A percentile compares a stretch with the other conserved stretches of the same genome.
These are phyloP conservation scores for Boletus holoroseus DNA, from an alignment of 1,284 basidiomycete genomes.

Conservation along the genomic window DNA sequence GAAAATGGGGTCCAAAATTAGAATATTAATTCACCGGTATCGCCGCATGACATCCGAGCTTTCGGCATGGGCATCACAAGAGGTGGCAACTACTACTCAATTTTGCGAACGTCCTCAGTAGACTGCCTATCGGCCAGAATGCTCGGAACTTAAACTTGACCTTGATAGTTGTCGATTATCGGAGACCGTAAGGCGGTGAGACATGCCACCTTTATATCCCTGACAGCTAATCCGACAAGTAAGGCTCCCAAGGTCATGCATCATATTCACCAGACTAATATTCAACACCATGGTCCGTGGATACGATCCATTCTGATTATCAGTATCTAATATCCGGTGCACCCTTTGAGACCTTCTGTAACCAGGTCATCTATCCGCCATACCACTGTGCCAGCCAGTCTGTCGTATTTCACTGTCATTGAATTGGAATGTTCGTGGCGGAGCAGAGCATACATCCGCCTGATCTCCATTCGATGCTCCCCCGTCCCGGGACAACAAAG, in stretches of 20 bases:
- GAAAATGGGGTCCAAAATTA: neutral
- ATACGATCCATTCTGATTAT: neutral
- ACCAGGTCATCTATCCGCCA: neutral
- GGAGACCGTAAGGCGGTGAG: no score
- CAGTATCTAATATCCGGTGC: neutral
- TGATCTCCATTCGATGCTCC: neutral
- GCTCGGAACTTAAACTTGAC: neutral
- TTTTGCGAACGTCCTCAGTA: neutral
- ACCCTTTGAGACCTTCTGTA: neutral
- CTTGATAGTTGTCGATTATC: neutral
- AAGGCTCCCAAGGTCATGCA: neutral
- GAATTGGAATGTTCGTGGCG: neutral
- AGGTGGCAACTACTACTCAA: neutral
- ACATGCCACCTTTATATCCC: neutral
- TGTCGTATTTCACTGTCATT: neutral
- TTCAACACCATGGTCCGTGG: no score
- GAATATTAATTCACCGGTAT: slow-evolving; percentile 1
- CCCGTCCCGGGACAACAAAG: neutral
- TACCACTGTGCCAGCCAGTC: neutral
- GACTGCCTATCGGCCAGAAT: neutral
- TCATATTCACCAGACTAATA: neutral
- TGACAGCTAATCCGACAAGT: neutral
- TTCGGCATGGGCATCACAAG: neutral
- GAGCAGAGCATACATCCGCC: neutral
- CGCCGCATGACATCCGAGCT: neutral